These are phyloP conservation scores for Trichoderma harzianum DNA, from an alignment of 2,329 filamentous ascomycete genomes.

Conservation along the genomic window DNA sequence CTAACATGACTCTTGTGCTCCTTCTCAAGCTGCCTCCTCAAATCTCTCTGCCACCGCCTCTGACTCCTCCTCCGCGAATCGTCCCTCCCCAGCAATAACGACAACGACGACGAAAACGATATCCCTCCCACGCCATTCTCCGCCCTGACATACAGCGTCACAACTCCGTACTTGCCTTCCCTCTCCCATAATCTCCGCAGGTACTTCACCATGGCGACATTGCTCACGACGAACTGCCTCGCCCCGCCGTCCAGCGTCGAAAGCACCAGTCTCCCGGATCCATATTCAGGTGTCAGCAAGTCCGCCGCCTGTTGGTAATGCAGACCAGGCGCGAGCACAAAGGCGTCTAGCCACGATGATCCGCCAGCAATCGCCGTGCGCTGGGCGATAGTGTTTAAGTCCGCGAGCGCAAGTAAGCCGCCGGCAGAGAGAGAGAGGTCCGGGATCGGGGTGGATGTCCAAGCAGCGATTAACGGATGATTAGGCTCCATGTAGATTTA, in stretches of 20 bases:
- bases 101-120: background rate
- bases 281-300: slow-evolving; percentile 41
- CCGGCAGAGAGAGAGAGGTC: slow-evolving; percentile 46
- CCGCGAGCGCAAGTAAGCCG: slow-evolving; percentile 57
- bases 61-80: background rate
- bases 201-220: slow-evolving; percentile 52
- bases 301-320: slow-evolving; percentile 59
- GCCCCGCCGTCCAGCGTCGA: slow-evolving; percentile 30
- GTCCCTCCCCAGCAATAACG: background rate
- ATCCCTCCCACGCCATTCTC: slow-evolving; percentile 19
- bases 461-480: slow-evolving; percentile 36
- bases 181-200: slow-evolving; percentile 30
- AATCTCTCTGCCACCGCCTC: background rate
- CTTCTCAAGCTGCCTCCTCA: slow-evolving; percentile 15
- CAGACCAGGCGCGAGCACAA: slow-evolving; percentile 58
- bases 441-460: slow-evolving; percentile 45
- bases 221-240: slow-evolving; percentile 39
- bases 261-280: slow-evolving; percentile 15
- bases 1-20: background rate
- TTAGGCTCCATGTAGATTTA: background rate
- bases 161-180: slow-evolving; percentile 20
- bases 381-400: slow-evolving; percentile 53
- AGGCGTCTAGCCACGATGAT: slow-evolving; percentile 52
- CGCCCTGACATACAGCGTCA: slow-evolving; percentile 31
- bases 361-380: slow-evolving; percentile 56